Evolutionary conservation across 768 basidiomycete genomes (phyloP).

Genomic region (Gyrodon lividus): DNA sequence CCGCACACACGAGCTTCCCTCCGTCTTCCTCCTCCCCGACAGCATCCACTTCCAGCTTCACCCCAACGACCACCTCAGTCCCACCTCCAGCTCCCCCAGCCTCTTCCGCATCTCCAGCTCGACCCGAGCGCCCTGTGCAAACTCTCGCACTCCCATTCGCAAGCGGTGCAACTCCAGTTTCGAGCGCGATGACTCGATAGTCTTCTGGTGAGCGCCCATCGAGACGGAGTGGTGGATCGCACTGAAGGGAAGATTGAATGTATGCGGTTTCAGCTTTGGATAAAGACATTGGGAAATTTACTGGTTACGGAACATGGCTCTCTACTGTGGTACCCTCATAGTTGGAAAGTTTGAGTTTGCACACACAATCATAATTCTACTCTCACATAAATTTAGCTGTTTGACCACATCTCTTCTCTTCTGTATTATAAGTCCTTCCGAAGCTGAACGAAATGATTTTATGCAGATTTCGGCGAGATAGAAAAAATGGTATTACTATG

Average conservation of each 20-base stretch:
- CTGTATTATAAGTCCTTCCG: too few species aligned
- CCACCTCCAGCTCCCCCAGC: slow-evolving; percentile 74
- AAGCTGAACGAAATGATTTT: too few species aligned
- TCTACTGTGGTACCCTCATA: too few species aligned
- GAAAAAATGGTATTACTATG: too few species aligned
- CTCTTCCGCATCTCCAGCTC: slow-evolving; percentile 71
- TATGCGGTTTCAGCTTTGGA: slow-evolving; percentile 84
- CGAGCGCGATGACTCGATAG: slow-evolving; percentile 67
- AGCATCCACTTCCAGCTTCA: slow-evolving; percentile 75
- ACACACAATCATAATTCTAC: too few species aligned
- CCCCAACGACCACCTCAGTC: slow-evolving; percentile 77
- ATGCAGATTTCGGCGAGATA: too few species aligned
- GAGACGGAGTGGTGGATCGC: slow-evolving; percentile 60
- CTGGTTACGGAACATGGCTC: too few species aligned
- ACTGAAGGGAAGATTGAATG: slow-evolving; percentile 62
- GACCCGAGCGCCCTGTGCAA: slow-evolving; percentile 64
- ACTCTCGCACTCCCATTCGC: slow-evolving; percentile 84
- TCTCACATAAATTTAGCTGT: too few species aligned
- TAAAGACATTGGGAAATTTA: too few species aligned
- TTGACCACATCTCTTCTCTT: too few species aligned
- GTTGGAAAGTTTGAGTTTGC: too few species aligned
- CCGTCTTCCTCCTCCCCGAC: slow-evolving; percentile 48
- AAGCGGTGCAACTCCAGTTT: slow-evolving; percentile 75
- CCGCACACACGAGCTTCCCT: slow-evolving; percentile 63
- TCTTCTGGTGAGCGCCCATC: slow-evolving; percentile 73